Evolutionary conservation across 495 filamentous ascomycete species (phyloP).

Genomic region (Talaromyces adpressus): DNA sequence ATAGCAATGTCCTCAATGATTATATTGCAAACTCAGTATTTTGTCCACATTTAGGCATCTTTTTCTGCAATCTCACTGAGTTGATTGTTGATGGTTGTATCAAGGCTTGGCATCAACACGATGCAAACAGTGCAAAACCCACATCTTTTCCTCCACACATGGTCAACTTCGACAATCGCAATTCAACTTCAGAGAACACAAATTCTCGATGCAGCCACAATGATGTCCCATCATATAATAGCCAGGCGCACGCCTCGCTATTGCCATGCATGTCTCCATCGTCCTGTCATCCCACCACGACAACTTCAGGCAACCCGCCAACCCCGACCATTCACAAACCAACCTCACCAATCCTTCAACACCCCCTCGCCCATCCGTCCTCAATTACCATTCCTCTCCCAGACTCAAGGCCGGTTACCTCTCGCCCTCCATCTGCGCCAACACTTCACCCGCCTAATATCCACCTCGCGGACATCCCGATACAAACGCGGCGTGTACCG

Average conservation of each 20-base stretch:
- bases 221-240: conserved; percentile 4
- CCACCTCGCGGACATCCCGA: conserved; percentile 65
- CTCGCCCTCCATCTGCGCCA: conserved; percentile 38
- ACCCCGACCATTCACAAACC: conserved; percentile 39
- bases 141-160: neutral
- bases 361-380: conserved; percentile 51
- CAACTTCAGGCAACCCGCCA: neutral
- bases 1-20: neutral
- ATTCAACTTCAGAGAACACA: neutral
- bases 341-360: conserved; percentile 40
- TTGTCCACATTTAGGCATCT: no score
- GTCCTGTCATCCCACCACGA: neutral
- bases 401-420: conserved; percentile 30
- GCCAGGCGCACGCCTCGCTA: neutral
- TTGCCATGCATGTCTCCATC: neutral
- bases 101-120: neutral
- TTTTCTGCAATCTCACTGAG: no score
- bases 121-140: conserved; percentile 1
- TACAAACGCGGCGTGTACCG: conserved; percentile 56
- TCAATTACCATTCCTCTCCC: conserved; percentile 71
- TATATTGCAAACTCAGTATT: no score
- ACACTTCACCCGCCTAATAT: conserved; percentile 61
- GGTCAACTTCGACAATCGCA: neutral
- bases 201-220: neutral
- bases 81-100: neutral